Evolutionary conservation across 1,139 yeast genomes (phyloP).

Genomic region (Eremothecium cymbalariae): DNA sequence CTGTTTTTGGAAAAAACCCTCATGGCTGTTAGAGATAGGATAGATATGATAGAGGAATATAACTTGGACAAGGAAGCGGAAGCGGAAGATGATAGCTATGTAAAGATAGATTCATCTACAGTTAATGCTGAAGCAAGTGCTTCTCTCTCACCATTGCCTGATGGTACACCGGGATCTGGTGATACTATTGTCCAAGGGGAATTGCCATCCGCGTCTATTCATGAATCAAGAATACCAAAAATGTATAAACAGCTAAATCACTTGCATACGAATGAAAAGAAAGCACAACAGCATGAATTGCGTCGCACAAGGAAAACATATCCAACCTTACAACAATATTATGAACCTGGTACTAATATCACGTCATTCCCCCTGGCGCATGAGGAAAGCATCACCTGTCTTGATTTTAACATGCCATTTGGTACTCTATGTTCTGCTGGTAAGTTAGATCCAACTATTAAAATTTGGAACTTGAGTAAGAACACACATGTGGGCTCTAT

Average conservation of each 20-base stretch:
- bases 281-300: conserved; percentile 13
- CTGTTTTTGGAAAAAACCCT: conserved; percentile 42
- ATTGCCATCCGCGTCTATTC: conserved; percentile 9
- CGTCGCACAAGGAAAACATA: conserved; percentile 39
- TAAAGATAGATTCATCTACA: too few species aligned
- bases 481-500: conserved; percentile 43
- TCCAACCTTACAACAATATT: conserved; percentile 55
- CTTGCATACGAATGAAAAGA: conserved; percentile 17
- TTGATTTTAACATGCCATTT: conserved; percentile 64
- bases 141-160: conserved; percentile 1
- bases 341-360: conserved; percentile 50
- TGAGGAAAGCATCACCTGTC: conserved; percentile 41
- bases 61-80: conserved; percentile 26
- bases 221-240: too few species aligned
- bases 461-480: conserved; percentile 72
- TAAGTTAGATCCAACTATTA: conserved; percentile 68
- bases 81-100: too few species aligned
- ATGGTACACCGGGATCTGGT: conserved; percentile 3
- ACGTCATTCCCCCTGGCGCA: conserved; percentile 44
- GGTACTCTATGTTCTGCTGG: conserved; percentile 66
- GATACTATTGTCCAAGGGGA: conserved; percentile 7
- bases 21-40: conserved; percentile 37
- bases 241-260: conserved; percentile 3
- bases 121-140: conserved; percentile 19
- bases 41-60: conserved; percentile 32